Evolutionary conservation across 306 rosid species (phyloP).

Genomic region (Canavalia ensiformis): DNA sequence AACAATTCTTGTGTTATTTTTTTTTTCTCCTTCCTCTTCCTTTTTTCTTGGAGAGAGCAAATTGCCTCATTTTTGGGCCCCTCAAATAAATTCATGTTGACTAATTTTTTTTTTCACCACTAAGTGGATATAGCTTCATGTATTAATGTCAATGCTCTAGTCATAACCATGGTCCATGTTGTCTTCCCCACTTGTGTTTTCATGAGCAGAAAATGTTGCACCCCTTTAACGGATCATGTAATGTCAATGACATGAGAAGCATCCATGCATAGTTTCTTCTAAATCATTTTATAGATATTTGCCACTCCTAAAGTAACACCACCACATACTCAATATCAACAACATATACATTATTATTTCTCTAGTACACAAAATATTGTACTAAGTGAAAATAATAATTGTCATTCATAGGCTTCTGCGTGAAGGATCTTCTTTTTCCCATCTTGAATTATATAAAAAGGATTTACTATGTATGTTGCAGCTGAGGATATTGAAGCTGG

Average conservation of each 20-base stretch:
- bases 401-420: constrained; percentile 2
- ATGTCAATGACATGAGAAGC: constrained; percentile 42
- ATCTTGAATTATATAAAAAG: constrained; percentile 36
- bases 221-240: constrained; percentile 45
- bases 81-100: constrained; percentile 45
- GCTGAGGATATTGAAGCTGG: constrained; percentile 97
- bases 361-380: neutral
- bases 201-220: constrained; percentile 18
- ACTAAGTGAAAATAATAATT: constrained; percentile 32
- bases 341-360: constrained; percentile 1
- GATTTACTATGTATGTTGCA: constrained; percentile 60
- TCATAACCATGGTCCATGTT: constrained; percentile 43
- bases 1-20: neutral
- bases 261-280: constrained; percentile 47
- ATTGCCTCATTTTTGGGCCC: constrained; percentile 37
- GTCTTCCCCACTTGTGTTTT: constrained; percentile 27
- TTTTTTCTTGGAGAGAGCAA: constrained; percentile 47
- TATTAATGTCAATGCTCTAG: neutral
- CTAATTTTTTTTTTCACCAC: constrained; percentile 14
- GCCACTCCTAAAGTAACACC: neutral
- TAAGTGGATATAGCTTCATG: neutral
- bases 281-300: constrained; percentile 39
- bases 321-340: constrained; percentile 27
- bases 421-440: constrained; percentile 41
- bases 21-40: neutral